These are phyloP conservation scores for Trichoderma afroharzianum DNA, from an alignment of 2,329 filamentous ascomycete genomes.

Conservation along the genomic window DNA sequence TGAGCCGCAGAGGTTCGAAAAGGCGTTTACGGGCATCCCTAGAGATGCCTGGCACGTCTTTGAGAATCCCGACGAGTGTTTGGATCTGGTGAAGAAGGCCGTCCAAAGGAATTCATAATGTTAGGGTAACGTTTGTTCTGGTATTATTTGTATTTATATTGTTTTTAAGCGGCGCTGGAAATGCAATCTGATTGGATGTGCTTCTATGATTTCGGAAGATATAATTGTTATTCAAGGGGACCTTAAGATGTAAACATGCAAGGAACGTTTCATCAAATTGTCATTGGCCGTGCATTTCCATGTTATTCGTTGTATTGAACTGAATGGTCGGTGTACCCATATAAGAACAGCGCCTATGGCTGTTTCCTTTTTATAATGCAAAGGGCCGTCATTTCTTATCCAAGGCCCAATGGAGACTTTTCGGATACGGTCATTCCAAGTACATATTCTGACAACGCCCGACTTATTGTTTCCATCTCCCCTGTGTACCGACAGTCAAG, in stretches of 20 bases:
- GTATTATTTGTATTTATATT: not conserved
- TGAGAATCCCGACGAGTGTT: constrained; percentile 66
- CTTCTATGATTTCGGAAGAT: not conserved
- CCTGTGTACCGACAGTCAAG: not conserved
- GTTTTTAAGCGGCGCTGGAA: not conserved
- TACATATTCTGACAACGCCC: not conserved
- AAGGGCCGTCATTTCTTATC: not conserved
- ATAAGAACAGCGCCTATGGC: not conserved
- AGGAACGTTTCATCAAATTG: not conserved
- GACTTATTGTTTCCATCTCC: not conserved
- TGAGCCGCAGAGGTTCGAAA: constrained; percentile 70
- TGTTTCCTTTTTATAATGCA: not conserved
- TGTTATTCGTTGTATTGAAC: not conserved
- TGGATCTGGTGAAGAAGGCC: constrained; percentile 29
- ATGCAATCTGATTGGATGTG: not conserved
- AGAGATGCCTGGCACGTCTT: constrained; percentile 76
- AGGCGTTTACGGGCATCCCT: constrained; percentile 75
- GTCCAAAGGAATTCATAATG: constrained; percentile 19
- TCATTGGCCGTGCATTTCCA: not conserved
- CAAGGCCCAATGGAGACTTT: not conserved
- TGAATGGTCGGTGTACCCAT: not conserved
- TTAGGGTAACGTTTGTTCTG: not conserved
- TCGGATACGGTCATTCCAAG: not conserved
- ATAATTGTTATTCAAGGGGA: not conserved
- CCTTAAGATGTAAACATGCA: not conserved